phyloP scores from a whole-genome alignment of 1,284 basidiomycete species.

The Vanrija humicola region DNA sequence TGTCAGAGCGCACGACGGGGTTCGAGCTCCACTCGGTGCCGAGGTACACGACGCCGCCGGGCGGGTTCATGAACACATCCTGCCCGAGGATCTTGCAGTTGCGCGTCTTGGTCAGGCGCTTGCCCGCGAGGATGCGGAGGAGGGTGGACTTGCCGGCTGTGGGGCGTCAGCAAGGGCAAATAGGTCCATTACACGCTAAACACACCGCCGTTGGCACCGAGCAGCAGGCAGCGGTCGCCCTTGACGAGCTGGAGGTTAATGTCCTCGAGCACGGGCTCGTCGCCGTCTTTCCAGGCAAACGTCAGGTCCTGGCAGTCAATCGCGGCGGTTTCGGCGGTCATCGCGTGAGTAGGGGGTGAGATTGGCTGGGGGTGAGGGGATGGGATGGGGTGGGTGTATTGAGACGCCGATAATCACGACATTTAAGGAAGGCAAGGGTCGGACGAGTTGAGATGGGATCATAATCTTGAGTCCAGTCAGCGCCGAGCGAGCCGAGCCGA shows the following conservation, averaged over 20 bases:
- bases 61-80: constrained; percentile 72
- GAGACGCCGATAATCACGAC: no score
- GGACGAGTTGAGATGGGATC: no score
- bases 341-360: not conserved
- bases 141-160: constrained; percentile 91
- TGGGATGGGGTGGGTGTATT: not conserved
- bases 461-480: not conserved
- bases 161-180: not conserved
- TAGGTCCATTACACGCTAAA: constrained; percentile 5
- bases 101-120: constrained; percentile 68
- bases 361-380: not conserved
- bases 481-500: no score
- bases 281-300: constrained; percentile 56
- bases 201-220: constrained; percentile 88
- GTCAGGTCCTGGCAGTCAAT: constrained; percentile 62
- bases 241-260: constrained; percentile 63
- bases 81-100: constrained; percentile 67
- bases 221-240: constrained; percentile 74
- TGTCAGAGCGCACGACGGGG: constrained; percentile 89
- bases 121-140: constrained; percentile 89
- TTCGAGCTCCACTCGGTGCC: constrained; percentile 96
- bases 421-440: no score
- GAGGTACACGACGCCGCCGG: constrained; percentile 74
- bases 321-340: constrained; percentile 27
- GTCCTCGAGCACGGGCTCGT: constrained; percentile 57